Percentiles rank a stretch among this genome's conserved stretches.
phyloP scores from a whole-genome alignment of 257 asterid genomes.

The Solanum bulbocastanum region DNA sequence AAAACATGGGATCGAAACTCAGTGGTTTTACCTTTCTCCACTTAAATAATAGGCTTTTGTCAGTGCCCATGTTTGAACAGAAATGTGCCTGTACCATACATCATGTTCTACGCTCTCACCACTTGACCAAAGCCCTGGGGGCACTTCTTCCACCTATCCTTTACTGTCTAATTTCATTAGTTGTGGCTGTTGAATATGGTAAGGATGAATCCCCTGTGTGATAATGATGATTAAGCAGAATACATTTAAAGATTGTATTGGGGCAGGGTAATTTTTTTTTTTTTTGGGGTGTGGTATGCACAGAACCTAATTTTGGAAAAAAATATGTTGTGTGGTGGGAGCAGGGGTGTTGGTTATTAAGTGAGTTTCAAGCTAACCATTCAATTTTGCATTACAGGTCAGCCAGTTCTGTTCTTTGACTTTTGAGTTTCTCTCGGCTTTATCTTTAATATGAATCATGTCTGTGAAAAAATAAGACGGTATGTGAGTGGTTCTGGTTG shows the following conservation, averaged over 20 bases:
- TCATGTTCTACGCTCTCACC: background rate
- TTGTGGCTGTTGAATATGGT: background rate
- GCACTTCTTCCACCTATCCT: background rate
- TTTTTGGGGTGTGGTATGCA: background rate
- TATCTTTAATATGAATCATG: background rate
- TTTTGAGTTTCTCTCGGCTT: background rate
- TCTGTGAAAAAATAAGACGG: background rate
- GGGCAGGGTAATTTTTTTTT: background rate
- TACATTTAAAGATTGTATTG: background rate
- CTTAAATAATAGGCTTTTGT: background rate
- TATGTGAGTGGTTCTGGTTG: background rate
- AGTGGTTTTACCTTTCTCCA: background rate
- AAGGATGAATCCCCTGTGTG: background rate
- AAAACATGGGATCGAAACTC: background rate
- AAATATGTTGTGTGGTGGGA: background rate
- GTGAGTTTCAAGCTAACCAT: background rate
- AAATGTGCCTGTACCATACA: background rate
- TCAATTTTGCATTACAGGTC: background rate
- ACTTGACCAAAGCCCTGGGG: background rate
- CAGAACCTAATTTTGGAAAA: background rate
- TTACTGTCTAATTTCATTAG: background rate
- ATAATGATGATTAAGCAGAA: background rate
- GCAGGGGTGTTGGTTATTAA: background rate
- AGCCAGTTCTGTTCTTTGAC: background rate
- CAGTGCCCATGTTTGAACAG: background rate